A percentile compares a stretch with the other conserved stretches of the same genome.
Evolutionary conservation across 768 basidiomycete species (phyloP).

Genomic region (Kondoa malvinella): DNA sequence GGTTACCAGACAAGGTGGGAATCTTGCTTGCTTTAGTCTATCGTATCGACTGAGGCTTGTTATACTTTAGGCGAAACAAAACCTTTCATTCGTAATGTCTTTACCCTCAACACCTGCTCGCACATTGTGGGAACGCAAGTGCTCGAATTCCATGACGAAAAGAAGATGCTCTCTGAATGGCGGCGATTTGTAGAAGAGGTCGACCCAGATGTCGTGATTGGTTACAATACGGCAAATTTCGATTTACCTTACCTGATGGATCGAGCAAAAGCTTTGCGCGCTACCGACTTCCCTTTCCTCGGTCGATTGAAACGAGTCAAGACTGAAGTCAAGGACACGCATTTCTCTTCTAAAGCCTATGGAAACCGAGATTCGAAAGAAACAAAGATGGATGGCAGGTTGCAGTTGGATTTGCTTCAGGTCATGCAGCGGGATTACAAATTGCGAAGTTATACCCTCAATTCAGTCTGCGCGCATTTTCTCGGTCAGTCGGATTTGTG

Average conservation of each 20-base stretch:
- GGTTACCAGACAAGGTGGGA: conserved; percentile 89
- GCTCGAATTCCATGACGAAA: conserved; percentile 59
- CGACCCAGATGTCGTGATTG: conserved; percentile 90
- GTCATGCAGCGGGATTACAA: conserved; percentile 99
- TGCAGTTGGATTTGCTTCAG: conserved; percentile 88
- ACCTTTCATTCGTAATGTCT: conserved; percentile 90
- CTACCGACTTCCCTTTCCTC: conserved; percentile 49
- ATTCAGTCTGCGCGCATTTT: conserved; percentile 94
- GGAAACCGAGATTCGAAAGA: conserved; percentile 94
- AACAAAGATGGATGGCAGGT: conserved; percentile 69
- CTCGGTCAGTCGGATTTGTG: conserved; percentile 36
- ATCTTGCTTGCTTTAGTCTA: background rate
- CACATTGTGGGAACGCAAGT: conserved; percentile 98
- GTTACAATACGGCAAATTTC: conserved; percentile 86
- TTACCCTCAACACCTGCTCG: conserved; percentile 83
- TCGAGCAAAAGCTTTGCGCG: conserved; percentile 66
- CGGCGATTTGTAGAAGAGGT: conserved; percentile 70
- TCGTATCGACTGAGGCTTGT: conserved; percentile 9
- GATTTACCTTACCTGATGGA: conserved; percentile 94
- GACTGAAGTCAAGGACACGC: conserved; percentile 74
- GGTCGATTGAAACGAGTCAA: conserved; percentile 54
- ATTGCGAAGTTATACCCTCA: conserved; percentile 86
- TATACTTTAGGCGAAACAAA: conserved; percentile 56
- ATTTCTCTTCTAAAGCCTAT: conserved; percentile 95
- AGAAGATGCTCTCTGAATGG: conserved; percentile 62